Conservation (phyloP, 768 basidiomycete species). For the Phylloporus scabripes region DNA sequence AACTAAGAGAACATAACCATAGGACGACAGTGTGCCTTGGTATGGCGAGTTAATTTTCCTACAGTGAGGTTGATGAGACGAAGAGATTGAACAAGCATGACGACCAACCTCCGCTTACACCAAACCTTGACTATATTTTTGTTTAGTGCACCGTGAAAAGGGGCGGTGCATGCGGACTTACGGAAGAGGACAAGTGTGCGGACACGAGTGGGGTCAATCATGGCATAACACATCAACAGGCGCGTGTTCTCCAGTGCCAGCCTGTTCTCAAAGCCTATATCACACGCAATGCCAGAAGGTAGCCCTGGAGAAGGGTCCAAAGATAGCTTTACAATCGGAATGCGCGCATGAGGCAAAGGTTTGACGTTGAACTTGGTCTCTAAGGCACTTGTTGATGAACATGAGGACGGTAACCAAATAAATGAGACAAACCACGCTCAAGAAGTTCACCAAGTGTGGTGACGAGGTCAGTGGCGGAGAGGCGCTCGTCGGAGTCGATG, state of each 20-base stretch:
- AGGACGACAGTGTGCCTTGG: slow-evolving; percentile 92
- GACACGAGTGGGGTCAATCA: slow-evolving; percentile 91
- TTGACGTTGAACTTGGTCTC: slow-evolving; percentile 97
- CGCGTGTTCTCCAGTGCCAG: slow-evolving; percentile 96
- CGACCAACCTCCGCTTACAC: slow-evolving; percentile 80
- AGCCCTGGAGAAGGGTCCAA: slow-evolving; percentile 80
- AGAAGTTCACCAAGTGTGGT: slow-evolving; percentile 90
- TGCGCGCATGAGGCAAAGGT: slow-evolving; percentile 91
- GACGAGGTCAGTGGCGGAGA: slow-evolving; percentile 83
- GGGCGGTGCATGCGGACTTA: slow-evolving; percentile 45
- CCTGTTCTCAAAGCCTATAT: slow-evolving; percentile 98
- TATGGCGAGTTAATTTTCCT: slow-evolving; percentile 99
- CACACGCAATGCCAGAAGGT: slow-evolving; percentile 88
- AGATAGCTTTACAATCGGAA: slow-evolving; percentile 97
- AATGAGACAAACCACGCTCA: slow-evolving; percentile 68
- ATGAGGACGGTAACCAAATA: slow-evolving; percentile 4
- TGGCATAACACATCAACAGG: slow-evolving; percentile 93
- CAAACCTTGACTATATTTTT: slow-evolving; percentile 84
- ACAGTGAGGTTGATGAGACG: slow-evolving; percentile 4
- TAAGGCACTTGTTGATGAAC: slow-evolving; percentile 29
- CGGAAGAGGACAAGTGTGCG: slow-evolving; percentile 93
- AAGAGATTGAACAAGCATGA: neutral
- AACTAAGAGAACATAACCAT: slow-evolving; percentile 96
- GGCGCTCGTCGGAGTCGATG: slow-evolving; percentile 79
- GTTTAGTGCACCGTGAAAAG: slow-evolving; percentile 9